These are phyloP conservation scores for Fusarium secorum DNA, from an alignment of 2,329 filamentous ascomycete species.

Conservation along the genomic window DNA sequence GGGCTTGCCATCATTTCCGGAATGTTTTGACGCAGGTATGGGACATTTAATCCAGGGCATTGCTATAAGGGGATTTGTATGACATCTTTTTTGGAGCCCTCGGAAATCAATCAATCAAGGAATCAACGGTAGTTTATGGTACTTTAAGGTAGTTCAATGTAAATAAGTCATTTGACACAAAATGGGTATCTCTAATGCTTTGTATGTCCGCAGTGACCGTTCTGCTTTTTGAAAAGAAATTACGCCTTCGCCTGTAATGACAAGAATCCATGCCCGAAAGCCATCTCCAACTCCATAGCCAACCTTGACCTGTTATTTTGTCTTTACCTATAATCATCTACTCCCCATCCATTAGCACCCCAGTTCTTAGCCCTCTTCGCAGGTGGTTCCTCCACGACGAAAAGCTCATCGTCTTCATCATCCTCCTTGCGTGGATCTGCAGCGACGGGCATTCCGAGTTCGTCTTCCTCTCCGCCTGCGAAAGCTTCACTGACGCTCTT, in stretches of 20 bases:
- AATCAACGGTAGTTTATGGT: not conserved
- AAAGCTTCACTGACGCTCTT: conserved; percentile 46
- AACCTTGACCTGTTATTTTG: not conserved
- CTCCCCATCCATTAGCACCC: not conserved
- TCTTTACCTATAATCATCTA: conserved; percentile 3
- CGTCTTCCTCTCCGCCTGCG: conserved; percentile 28
- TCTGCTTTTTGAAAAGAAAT: not conserved
- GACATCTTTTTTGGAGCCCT: not conserved
- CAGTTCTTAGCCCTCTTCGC: conserved; percentile 3
- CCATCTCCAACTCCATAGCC: not conserved
- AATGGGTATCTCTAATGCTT: conserved; percentile 36
- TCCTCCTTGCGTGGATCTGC: not conserved
- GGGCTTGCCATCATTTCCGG: not conserved
- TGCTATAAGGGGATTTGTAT: not conserved
- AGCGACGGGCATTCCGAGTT: not conserved
- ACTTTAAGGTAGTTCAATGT: not conserved
- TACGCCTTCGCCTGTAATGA: conserved; percentile 1
- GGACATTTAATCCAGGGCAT: not conserved
- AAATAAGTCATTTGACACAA: conserved; percentile 10
- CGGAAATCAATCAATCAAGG: not conserved
- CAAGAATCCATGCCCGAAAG: not conserved
- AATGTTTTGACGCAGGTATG: not conserved
- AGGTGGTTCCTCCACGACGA: conserved; percentile 43
- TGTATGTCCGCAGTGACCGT: conserved; percentile 19
- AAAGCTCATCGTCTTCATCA: conserved; percentile 37